Percentiles rank a stretch among this genome's conserved stretches.
These are phyloP conservation scores for Arachis hypogaea DNA, from an alignment of 306 rosid species.

Conservation along the genomic window DNA sequence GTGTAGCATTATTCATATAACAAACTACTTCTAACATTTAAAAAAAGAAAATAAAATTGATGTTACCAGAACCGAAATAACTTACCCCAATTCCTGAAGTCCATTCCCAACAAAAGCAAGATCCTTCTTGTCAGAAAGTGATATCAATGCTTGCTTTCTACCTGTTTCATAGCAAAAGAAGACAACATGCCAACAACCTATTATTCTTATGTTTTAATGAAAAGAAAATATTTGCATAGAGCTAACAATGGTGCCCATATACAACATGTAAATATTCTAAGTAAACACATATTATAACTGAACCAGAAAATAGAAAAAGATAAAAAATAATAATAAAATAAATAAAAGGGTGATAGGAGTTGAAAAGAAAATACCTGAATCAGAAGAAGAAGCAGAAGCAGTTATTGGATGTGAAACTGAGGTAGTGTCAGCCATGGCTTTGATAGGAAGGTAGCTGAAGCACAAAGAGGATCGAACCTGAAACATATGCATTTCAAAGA, in stretches of 20 bases:
- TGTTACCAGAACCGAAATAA: conserved; percentile 8
- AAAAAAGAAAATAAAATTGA: background rate
- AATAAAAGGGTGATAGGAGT: background rate
- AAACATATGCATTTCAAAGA: conserved; percentile 28
- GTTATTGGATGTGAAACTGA: conserved; percentile 37
- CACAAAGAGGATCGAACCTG: conserved; percentile 42
- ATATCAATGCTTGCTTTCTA: conserved; percentile 77
- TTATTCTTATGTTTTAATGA: background rate
- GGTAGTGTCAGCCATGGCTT: conserved; percentile 65
- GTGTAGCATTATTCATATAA: no score
- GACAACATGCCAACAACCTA: background rate
- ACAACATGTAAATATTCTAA: no score
- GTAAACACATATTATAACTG: background rate
- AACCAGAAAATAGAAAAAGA: background rate
- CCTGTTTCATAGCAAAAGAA: conserved; percentile 53
- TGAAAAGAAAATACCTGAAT: conserved; percentile 48
- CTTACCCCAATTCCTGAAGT: conserved; percentile 81
- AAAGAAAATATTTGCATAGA: conserved; percentile 3
- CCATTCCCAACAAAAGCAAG: conserved; percentile 78
- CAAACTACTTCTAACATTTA: background rate
- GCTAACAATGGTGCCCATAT: background rate
- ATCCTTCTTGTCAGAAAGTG: conserved; percentile 87
- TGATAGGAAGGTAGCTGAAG: conserved; percentile 47
- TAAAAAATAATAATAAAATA: background rate
- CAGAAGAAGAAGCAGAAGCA: conserved; percentile 40